Percentiles rank a stretch among this genome's conserved stretches.
These are phyloP conservation scores for Alternaria solani DNA, from an alignment of 2,329 filamentous ascomycete species.

Conservation along the genomic window DNA sequence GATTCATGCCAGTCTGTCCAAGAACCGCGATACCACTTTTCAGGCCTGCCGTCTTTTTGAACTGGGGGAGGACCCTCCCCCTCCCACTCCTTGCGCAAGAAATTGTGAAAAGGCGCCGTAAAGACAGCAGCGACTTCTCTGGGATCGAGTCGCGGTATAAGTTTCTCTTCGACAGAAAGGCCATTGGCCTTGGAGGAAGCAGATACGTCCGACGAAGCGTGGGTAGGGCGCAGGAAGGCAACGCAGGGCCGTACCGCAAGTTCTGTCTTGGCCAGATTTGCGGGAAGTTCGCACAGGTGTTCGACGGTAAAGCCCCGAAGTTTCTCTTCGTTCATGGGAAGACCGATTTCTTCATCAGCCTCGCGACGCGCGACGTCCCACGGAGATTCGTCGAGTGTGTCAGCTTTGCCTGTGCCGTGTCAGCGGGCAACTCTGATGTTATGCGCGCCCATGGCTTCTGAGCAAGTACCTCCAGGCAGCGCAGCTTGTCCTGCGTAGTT, in stretches of 20 bases:
- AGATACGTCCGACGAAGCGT: conserved; percentile 37
- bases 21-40: conserved; percentile 82
- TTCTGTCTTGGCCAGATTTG: conserved; percentile 60
- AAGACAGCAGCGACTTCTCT: conserved; percentile 95
- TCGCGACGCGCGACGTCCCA: conserved; percentile 88
- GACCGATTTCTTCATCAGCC: conserved; percentile 91
- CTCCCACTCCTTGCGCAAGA: conserved; percentile 68
- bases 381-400: conserved; percentile 62
- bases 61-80: conserved; percentile 53
- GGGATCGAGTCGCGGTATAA: conserved; percentile 84
- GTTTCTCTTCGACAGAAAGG: conserved; percentile 63
- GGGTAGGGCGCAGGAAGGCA: conserved; percentile 63
- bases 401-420: conserved; percentile 60
- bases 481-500: conserved; percentile 79
- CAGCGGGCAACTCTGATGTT: background rate
- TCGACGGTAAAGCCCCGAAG: conserved; percentile 83
- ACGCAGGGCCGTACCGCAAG: conserved; percentile 60
- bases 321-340: conserved; percentile 73
- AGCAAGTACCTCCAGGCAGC: conserved; percentile 75
- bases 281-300: conserved; percentile 82
- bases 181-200: conserved; percentile 14
- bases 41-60: conserved; percentile 50
- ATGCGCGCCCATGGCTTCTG: background rate
- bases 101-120: conserved; percentile 86
- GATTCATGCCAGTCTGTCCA: conserved; percentile 83